phyloP scores from a whole-genome alignment of 2,329 filamentous ascomycete species.

The Rhynchosporium graminicola region DNA sequence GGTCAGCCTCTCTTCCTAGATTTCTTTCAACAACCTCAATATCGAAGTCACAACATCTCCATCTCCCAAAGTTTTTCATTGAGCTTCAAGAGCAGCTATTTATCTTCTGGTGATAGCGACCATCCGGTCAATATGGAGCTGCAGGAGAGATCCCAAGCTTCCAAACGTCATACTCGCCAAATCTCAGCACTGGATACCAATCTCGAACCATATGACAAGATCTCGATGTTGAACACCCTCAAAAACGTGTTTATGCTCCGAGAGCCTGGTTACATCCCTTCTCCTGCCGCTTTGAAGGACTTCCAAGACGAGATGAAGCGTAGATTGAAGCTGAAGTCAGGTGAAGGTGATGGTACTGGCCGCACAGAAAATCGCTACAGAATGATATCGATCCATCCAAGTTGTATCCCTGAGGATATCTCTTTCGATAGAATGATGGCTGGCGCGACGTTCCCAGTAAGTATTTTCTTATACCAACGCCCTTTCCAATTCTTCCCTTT shows the following conservation, averaged over 20 bases:
- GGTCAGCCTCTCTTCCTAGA: background rate
- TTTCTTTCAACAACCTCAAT: conserved; percentile 6
- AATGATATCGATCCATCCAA: conserved; percentile 10
- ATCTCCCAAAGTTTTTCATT: conserved; percentile 1
- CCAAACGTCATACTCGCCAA: background rate
- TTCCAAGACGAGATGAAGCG: conserved; percentile 13
- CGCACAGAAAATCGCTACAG: conserved; percentile 5
- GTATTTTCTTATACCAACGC: background rate
- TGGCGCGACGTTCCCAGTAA: conserved; percentile 17
- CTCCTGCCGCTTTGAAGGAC: conserved; percentile 3
- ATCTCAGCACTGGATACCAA: background rate
- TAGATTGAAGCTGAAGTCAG: conserved; percentile 10
- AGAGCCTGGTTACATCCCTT: conserved; percentile 3
- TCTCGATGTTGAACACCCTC: conserved; percentile 9
- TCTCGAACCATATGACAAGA: conserved; percentile 1
- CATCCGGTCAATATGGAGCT: background rate
- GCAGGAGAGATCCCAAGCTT: background rate
- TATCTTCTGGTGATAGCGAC: background rate
- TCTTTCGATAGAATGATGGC: conserved; percentile 20
- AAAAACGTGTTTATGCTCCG: conserved; percentile 13
- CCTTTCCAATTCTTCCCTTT: background rate
- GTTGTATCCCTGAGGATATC: conserved; percentile 15
- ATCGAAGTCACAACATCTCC: background rate
- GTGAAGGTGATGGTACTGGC: conserved; percentile 3
- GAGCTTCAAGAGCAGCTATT: background rate